Base-by-base conservation (phyloP, 164 flowering plant genomes). In the Pachysandra terminalis region DNA sequence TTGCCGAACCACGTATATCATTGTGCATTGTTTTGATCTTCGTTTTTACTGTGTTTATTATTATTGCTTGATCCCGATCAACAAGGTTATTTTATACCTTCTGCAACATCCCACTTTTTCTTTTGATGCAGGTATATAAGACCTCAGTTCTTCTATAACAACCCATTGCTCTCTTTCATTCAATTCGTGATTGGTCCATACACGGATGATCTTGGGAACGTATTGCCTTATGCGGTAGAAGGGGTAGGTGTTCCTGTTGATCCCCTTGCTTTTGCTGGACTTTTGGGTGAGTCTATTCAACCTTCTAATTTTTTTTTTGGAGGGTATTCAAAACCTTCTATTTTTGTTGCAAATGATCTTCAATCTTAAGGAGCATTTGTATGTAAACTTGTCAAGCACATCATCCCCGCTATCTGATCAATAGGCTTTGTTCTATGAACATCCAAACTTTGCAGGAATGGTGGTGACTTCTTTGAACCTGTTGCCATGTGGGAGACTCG, bases 191-290 rank as follows among this genome's bases (percentile, higher is more conserved):
- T 95, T 54, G 98, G 98, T 26, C 97, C 98, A 19, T 95, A 95
- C 58, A 63, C 96, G 0, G 97, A 95, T 77, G 98, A 95, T 73
- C 97, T 92, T 19, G 98, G 98, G 48, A 95, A 90, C 73, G 98
- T 95, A 55, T 75, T 95, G 62, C 98, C 98, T 24, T 78, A 95
- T 69, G 97, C 98, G 9, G 97, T 95, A 23, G 97, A 95, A 83
- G 97, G 98, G 27, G 96, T 95, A 25, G 98, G 98, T 23, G 98
- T 95, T 65, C 98, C 98, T 35, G 89, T 85, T 54, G 97, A 92
- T 70, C 98, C 97, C 56, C 96, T 95, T 65, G 97, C 98, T 62
- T 95, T 95, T 78, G 97, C 98, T 40, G 97, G 98, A 52, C 91
- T 95, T 25, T 59, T 95, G 71, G 98, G 98, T 87, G 35, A 74